These are phyloP conservation scores for Globisporangium nunn DNA, from an alignment of 352 stramenopile species.

Conservation along the genomic window DNA sequence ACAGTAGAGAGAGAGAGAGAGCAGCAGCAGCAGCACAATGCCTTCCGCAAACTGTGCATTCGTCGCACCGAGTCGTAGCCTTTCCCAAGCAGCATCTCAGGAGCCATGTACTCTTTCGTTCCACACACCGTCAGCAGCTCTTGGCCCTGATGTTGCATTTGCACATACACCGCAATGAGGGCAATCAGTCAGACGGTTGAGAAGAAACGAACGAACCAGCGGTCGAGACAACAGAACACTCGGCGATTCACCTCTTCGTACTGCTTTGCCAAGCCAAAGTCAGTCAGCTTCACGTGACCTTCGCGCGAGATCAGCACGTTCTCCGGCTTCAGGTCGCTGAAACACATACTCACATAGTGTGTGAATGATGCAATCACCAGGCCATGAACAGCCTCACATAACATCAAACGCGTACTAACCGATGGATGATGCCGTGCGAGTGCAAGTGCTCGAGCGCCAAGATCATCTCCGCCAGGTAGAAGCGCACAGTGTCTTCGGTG, in stretches of 20 bases:
- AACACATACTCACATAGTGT: neutral
- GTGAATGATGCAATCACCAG: neutral
- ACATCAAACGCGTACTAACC: conserved; percentile 20
- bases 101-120: conserved; percentile 85
- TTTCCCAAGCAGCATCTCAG: conserved; percentile 80
- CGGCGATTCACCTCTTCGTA: conserved; percentile 29
- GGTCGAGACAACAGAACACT: neutral
- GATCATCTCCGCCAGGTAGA: conserved; percentile 84
- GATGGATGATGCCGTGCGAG: conserved; percentile 75
- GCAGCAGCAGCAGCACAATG: too few relatives aligned
- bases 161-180: neutral
- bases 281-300: conserved; percentile 86
- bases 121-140: conserved; percentile 72
- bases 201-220: neutral
- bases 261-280: conserved; percentile 88
- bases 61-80: conserved; percentile 61
- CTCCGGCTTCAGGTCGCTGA: conserved; percentile 87
- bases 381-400: neutral
- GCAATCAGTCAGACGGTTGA: neutral
- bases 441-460: conserved; percentile 80
- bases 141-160: conserved; percentile 25
- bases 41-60: neutral
- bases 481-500: conserved; percentile 56
- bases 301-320: conserved; percentile 89
- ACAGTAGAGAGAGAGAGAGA: too few relatives aligned